Percentiles rank a stretch among this genome's conserved stretches.
Evolutionary conservation across 176 grass and related monocot genomes (phyloP).

Genomic region (Miscanthus lutarioriparius): DNA sequence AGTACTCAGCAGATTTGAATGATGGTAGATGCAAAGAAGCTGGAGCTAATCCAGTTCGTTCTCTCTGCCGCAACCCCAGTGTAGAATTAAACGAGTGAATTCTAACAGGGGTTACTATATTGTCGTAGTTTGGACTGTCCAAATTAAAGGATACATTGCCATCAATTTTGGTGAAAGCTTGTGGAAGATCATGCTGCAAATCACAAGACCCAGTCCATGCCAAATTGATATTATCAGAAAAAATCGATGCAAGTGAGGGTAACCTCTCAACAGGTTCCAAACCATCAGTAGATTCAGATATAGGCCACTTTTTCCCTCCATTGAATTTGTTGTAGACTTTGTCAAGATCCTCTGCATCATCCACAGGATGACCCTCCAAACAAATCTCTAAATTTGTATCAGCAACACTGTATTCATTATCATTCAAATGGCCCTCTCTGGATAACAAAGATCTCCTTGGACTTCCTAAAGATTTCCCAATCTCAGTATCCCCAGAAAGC

Average conservation of each 20-base stretch:
- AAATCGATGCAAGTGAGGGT: slow-evolving; percentile 63
- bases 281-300: slow-evolving; percentile 25
- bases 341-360: slow-evolving; percentile 51
- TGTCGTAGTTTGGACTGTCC: slow-evolving; percentile 39
- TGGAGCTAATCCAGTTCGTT: slow-evolving; percentile 52
- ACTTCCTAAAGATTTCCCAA: slow-evolving; percentile 46
- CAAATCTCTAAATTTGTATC: slow-evolving; percentile 48
- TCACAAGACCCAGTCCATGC: slow-evolving; percentile 84
- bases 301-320: slow-evolving; percentile 17
- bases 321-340: slow-evolving; percentile 43
- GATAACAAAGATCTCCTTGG: slow-evolving; percentile 59
- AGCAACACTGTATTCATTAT: slow-evolving; percentile 35
- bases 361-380: slow-evolving; percentile 36
- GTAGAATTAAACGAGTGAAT: slow-evolving; percentile 83
- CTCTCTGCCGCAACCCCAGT: slow-evolving; percentile 49
- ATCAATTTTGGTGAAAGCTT: slow-evolving; percentile 46
- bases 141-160: slow-evolving; percentile 44
- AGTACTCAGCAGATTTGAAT: slow-evolving; percentile 62
- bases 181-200: slow-evolving; percentile 46
- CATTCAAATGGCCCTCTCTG: slow-evolving; percentile 45
- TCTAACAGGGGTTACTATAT: slow-evolving; percentile 60
- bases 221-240: slow-evolving; percentile 90
- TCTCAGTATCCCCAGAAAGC: slow-evolving; percentile 29
- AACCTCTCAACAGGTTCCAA: slow-evolving; percentile 49
- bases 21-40: slow-evolving; percentile 56